Evolutionary conservation across 108 stramenopile genomes (phyloP), one percentile per base, ranked within the genome.

Genomic region (Seminavis robusta): DNA sequence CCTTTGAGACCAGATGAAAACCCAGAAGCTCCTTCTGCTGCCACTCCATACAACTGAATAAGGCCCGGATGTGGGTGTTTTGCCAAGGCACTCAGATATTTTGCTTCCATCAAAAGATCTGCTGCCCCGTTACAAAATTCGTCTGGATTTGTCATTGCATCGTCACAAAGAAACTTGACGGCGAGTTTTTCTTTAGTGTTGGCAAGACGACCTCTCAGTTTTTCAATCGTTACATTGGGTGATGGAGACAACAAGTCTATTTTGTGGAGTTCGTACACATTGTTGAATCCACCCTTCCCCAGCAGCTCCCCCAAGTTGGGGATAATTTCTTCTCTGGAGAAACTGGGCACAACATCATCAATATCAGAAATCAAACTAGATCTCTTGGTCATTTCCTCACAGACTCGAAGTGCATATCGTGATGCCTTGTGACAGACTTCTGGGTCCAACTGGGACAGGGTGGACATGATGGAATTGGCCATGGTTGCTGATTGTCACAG

Each of bases 81-180:
- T 31, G 69, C 59, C 51, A 90, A 63, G 31, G 79, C 81, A 21
- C 69, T 71, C 30, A 90, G 49, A 52, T 86, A 84, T 52, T 86
- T 81, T 39, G 83, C 85, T 59, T 90, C 89, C 51, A 86, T 29
- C 2, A 86, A 59, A 33, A 90, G 59, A 64, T 90, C 89, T 17
- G 73, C 63, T 0, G 85, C 83, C 5, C 85, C 89, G 33, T 80
- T 75, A 56, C 77, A 79, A 47, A 80, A 90, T 45, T 77, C 71
- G 52, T 83, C 62, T 4, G 75, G 63, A 32, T 77, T 66, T 8
- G 29, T 31, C 49, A 74, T 74, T 7, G 82, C 53, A 24, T 73
- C 68, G 24, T 81, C 71, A 39, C 69, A 76, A 29, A 90, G 63
- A 32, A 79, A 86, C 53, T 90, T 90, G 36, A 79, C 65, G 0